Evolutionary conservation across 805 yeast species (phyloP).

Genomic region (Nakazawaea molendinolei): DNA sequence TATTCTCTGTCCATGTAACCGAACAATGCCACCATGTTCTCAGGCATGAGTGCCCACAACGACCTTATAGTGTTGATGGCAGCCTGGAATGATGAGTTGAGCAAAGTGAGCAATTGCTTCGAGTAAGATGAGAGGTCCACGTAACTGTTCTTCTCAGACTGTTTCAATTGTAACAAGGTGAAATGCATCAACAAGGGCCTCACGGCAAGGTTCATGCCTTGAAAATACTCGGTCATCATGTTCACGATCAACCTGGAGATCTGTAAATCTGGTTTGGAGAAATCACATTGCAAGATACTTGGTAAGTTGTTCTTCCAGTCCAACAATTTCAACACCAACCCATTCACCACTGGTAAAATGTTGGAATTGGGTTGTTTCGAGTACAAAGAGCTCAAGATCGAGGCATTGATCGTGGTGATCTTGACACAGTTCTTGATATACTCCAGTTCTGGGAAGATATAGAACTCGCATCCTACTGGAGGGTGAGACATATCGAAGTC

Average conservation of each 20-base stretch:
- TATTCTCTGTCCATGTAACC: constrained; percentile 88
- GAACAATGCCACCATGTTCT: constrained; percentile 77
- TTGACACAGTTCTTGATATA: constrained; percentile 70
- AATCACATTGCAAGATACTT: constrained; percentile 58
- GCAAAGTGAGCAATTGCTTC: constrained; percentile 54
- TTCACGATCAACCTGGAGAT: constrained; percentile 65
- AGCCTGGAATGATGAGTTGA: constrained; percentile 76
- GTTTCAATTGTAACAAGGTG: constrained; percentile 58
- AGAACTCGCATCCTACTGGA: constrained; percentile 52
- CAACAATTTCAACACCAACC: constrained; percentile 57
- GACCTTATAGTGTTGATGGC: constrained; percentile 70
- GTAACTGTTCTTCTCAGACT: constrained; percentile 32
- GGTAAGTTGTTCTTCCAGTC: constrained; percentile 67
- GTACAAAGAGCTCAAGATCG: constrained; percentile 60
- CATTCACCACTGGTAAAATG: constrained; percentile 67
- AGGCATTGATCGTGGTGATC: constrained; percentile 73
- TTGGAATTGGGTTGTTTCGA: constrained; percentile 74
- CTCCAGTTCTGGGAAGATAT: constrained; percentile 74
- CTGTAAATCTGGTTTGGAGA: constrained; percentile 41
- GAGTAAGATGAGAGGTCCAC: constrained; percentile 66
- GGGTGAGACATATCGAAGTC: constrained; percentile 64
- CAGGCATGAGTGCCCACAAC: constrained; percentile 68
- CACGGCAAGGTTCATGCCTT: constrained; percentile 74
- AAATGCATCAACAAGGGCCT: constrained; percentile 73
- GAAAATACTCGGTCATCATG: constrained; percentile 77